Percentiles rank a stretch among this genome's conserved stretches.
Conservation (phyloP, 768 basidiomycete species). For the Naganishia vaughanmartiniae region DNA sequence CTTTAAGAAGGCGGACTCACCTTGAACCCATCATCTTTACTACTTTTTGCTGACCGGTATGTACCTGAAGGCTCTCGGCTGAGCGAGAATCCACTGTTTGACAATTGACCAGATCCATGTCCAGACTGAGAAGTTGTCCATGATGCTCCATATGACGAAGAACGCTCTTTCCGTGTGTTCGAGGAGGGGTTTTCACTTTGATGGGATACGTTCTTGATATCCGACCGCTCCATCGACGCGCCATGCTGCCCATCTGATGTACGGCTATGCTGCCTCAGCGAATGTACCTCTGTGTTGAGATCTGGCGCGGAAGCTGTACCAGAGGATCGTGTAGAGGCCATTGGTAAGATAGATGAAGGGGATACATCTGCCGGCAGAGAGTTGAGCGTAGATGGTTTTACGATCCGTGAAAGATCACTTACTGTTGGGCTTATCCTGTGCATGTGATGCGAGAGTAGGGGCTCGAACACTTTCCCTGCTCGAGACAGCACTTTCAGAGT, state of each 20-base stretch:
- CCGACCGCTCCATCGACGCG: neutral
- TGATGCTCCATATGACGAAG: conserved; percentile 1
- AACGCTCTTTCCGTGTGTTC: neutral
- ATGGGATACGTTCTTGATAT: neutral
- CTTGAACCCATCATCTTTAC: conserved; percentile 40
- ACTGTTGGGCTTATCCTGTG: neutral
- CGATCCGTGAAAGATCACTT: neutral
- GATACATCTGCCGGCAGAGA: neutral
- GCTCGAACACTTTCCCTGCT: neutral
- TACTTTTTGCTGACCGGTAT: conserved; percentile 3
- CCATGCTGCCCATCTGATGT: neutral
- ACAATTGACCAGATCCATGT: neutral
- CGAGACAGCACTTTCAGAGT: neutral
- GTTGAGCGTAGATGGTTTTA: neutral
- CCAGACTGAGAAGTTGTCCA: neutral
- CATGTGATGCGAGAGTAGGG: neutral
- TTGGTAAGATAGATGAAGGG: neutral
- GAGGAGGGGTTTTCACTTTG: neutral
- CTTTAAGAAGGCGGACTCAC: conserved; percentile 27
- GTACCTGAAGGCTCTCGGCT: neutral
- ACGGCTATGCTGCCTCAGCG: neutral
- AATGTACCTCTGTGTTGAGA: neutral
- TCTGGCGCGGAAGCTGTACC: neutral
- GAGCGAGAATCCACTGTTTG: neutral
- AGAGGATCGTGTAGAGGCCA: neutral